phyloP scores from a whole-genome alignment of 495 filamentous ascomycete species.

The Penicillium mononematosum region DNA sequence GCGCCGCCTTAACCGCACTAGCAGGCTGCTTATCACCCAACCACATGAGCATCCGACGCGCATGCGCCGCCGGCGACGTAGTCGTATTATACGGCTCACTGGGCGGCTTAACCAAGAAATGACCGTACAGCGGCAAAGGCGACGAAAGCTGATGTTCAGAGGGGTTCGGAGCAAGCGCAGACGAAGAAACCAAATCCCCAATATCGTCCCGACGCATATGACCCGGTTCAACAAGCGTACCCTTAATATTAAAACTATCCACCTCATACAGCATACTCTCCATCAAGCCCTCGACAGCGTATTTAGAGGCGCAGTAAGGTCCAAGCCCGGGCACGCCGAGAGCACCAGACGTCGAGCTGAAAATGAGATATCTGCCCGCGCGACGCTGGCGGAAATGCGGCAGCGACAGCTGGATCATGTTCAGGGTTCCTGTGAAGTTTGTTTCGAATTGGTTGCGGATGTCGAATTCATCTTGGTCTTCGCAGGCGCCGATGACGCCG shows the following conservation, averaged over 20 bases:
- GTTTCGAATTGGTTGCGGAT: slow-evolving; percentile 96
- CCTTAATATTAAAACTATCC: slow-evolving; percentile 86
- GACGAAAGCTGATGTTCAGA: slow-evolving; percentile 42
- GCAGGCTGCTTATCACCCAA: slow-evolving; percentile 87
- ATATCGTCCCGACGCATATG: slow-evolving; percentile 76
- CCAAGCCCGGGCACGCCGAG: slow-evolving; percentile 89
- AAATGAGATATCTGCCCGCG: slow-evolving; percentile 84
- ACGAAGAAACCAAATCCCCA: slow-evolving; percentile 35
- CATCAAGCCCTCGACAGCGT: slow-evolving; percentile 90
- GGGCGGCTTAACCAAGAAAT: slow-evolving; percentile 85
- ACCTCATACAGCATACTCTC: slow-evolving; percentile 96
- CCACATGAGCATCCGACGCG: slow-evolving; percentile 94
- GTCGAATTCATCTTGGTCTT: slow-evolving; percentile 94
- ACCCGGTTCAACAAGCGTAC: slow-evolving; percentile 87
- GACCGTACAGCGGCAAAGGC: slow-evolving; percentile 75
- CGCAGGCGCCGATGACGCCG: slow-evolving; percentile 92
- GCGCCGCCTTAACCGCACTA: slow-evolving; percentile 89
- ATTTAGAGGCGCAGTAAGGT: slow-evolving; percentile 94
- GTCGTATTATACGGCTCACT: slow-evolving; percentile 76
- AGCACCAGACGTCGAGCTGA: slow-evolving; percentile 85
- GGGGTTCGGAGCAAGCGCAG: slow-evolving; percentile 21
- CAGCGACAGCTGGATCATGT: slow-evolving; percentile 87
- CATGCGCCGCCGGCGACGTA: slow-evolving; percentile 80
- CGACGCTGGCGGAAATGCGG: slow-evolving; percentile 80
- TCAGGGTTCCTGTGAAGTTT: slow-evolving; percentile 90